Base-by-base conservation (phyloP, 371 early-diverging fungal genomes). In the Apophysomyces elegans region DNA sequence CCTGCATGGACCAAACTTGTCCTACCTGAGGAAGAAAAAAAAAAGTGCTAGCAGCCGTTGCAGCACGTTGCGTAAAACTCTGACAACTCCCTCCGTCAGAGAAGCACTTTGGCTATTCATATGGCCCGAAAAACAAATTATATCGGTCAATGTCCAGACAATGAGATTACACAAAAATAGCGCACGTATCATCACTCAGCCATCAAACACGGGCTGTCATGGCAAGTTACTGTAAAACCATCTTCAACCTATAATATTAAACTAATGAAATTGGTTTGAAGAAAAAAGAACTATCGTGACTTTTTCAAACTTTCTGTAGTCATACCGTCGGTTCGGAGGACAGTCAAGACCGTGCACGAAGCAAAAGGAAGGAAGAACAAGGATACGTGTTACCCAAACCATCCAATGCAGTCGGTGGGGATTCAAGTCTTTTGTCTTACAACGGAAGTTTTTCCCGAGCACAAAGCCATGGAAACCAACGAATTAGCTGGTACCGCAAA, bases 161-260 rank as follows among this genome's bases (percentile, higher is more conserved):
- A 50, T 50, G 21, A 50, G 54, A 50, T 50, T 50, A 50, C 54
- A 50, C 54, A 50, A 47, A 47, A 50, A 26, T 50, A 26, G 21
- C 21, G 21, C 54, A 32, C 32, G 54, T 50, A 50, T 50, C 54
- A 50, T 50, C 16, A 21, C 21, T 32, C 21, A 50, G 54, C 11
- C 4, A 9, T 21, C 9, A n/a, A 50, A 50, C 54, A 26, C 21
- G 54, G 54, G 54, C 54, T 21, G 21, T n/a, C n/a, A 41, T 50
- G 54, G 21, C 54, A 50, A 50, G n/a, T 26, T 26, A 26, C 2
- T 26, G 32, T 26, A 26, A 26, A 26, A 26, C 32, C 32, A 26
- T 26, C 32, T 26, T 26, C 32, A 26, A 26, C 32, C 32, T 26
- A 26, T 26, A 26, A 26, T 26, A 26, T 26, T 26, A 3, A 26